Conservation (phyloP, 2,329 filamentous ascomycete genomes). For the Cadophora gregata region DNA sequence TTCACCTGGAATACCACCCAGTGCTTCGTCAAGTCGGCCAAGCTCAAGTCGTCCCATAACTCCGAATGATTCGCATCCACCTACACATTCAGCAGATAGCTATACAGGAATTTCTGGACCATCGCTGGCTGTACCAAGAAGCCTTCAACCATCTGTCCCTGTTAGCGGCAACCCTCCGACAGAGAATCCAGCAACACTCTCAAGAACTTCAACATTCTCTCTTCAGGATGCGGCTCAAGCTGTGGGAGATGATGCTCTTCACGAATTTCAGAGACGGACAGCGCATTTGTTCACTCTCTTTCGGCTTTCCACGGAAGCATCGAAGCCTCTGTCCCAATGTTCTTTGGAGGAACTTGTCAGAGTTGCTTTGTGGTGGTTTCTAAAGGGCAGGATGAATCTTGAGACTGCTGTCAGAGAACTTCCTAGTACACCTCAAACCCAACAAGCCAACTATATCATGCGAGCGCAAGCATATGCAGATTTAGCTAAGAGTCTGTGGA, state of each 20-base stretch:
- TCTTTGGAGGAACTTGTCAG: slow-evolving; percentile 72
- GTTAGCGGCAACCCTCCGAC: slow-evolving; percentile 10
- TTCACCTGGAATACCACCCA: slow-evolving; percentile 27
- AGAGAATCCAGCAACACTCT: slow-evolving; percentile 23
- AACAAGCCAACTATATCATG: slow-evolving; percentile 60
- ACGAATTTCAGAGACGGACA: slow-evolving; percentile 73
- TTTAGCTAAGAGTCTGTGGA: slow-evolving; percentile 85
- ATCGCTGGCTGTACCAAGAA: slow-evolving; percentile 8
- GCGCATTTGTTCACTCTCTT: slow-evolving; percentile 79
- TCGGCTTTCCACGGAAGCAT: slow-evolving; percentile 75
- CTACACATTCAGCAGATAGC: slow-evolving; percentile 10
- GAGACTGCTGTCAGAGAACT: slow-evolving; percentile 74
- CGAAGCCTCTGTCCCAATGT: slow-evolving; percentile 68
- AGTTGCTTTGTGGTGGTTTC: slow-evolving; percentile 86
- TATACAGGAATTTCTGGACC: slow-evolving; percentile 6
- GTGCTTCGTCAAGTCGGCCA: slow-evolving; percentile 11
- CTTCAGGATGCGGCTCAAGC: slow-evolving; percentile 38
- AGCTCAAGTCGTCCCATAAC: slow-evolving; percentile 27
- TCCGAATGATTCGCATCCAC: slow-evolving; percentile 16
- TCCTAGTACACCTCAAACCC: slow-evolving; percentile 58
- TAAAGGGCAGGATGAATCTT: slow-evolving; percentile 78
- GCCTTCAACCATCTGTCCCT: slow-evolving; percentile 5
- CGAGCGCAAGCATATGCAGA: slow-evolving; percentile 83
- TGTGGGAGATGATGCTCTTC: slow-evolving; percentile 64
- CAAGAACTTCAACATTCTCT: slow-evolving; percentile 32